phyloP scores from a whole-genome alignment of 352 stramenopile genomes.

The Globisporangium camurandrum region DNA sequence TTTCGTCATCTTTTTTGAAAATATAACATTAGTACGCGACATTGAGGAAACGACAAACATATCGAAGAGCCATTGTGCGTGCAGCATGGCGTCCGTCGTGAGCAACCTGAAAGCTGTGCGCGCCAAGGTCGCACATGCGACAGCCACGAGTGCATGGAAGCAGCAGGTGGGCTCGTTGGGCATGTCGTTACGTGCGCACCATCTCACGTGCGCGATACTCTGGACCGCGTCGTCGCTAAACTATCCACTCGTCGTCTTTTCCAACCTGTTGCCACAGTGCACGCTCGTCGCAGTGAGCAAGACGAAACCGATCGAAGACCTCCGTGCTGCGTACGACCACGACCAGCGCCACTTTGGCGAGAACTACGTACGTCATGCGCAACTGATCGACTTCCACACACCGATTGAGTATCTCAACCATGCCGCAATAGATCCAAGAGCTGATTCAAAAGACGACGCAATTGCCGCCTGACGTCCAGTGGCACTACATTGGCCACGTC shows the following conservation, averaged over 20 bases:
- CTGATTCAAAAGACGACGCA: conserved; percentile 90
- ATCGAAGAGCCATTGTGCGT: too few relatives aligned
- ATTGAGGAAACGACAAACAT: too few relatives aligned
- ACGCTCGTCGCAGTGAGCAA: conserved; percentile 93
- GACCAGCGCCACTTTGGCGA: conserved; percentile 95
- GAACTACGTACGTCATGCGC: conserved; percentile 94
- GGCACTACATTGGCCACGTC: conserved; percentile 98
- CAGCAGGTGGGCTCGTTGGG: conserved; percentile 36
- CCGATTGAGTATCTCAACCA: conserved; percentile 6
- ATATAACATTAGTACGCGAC: too few relatives aligned
- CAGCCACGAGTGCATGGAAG: conserved; percentile 39
- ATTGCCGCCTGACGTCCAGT: conserved; percentile 89
- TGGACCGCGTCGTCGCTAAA: too few relatives aligned
- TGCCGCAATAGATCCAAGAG: conserved; percentile 85
- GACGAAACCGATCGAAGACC: conserved; percentile 87
- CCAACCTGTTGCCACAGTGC: conserved; percentile 22
- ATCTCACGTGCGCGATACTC: too few relatives aligned
- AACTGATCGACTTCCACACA: neutral
- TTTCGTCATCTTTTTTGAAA: too few relatives aligned
- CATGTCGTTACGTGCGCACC: too few relatives aligned
- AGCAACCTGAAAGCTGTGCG: conserved; percentile 59
- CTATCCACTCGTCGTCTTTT: too few relatives aligned
- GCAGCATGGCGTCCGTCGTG: conserved; percentile 18
- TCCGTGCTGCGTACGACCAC: conserved; percentile 86
- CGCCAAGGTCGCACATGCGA: conserved; percentile 46